Evolutionary conservation across 805 yeast genomes (phyloP).

Genomic region (Pichia sporocuriosa): DNA sequence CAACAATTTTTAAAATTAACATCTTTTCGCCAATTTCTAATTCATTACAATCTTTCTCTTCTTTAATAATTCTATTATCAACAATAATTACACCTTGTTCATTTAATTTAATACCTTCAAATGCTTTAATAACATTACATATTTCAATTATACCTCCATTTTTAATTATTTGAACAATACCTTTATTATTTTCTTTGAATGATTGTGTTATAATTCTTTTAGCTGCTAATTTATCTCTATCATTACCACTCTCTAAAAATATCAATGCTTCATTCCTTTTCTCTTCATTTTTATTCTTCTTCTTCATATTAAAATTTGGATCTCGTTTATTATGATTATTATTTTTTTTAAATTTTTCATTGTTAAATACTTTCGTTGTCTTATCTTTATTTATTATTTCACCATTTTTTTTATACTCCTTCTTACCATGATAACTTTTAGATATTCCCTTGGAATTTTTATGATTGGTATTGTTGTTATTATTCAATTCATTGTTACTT

Average conservation of each 20-base stretch:
- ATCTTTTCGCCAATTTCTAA: slow-evolving; percentile 4
- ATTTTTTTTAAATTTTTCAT: background rate
- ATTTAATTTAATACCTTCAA: slow-evolving; percentile 17
- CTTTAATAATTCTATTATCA: slow-evolving; percentile 11
- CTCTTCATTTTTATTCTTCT: background rate
- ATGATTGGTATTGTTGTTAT: too few species aligned
- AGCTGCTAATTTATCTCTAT: slow-evolving; percentile 25
- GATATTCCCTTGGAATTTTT: too few species aligned
- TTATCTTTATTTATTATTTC: background rate
- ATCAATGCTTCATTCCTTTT: slow-evolving; percentile 1
- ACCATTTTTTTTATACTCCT: background rate
- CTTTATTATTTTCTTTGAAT: slow-evolving; percentile 13
- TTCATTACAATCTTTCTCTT: slow-evolving; percentile 4
- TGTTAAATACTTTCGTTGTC: slow-evolving; percentile 32
- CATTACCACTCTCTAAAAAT: slow-evolving; percentile 20
- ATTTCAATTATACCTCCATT: slow-evolving; percentile 16
- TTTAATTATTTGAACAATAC: slow-evolving; percentile 18
- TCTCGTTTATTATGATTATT: background rate
- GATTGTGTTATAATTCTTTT: slow-evolving; percentile 18
- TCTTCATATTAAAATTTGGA: background rate
- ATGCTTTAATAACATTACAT: slow-evolving; percentile 10
- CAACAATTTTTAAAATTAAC: slow-evolving; percentile 23
- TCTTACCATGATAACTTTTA: too few species aligned
- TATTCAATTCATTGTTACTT: too few species aligned
- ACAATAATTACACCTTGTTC: slow-evolving; percentile 24